Conservation (phyloP, 2,329 filamentous ascomycete species). For the Pseudogymnoascus verrucosus region DNA sequence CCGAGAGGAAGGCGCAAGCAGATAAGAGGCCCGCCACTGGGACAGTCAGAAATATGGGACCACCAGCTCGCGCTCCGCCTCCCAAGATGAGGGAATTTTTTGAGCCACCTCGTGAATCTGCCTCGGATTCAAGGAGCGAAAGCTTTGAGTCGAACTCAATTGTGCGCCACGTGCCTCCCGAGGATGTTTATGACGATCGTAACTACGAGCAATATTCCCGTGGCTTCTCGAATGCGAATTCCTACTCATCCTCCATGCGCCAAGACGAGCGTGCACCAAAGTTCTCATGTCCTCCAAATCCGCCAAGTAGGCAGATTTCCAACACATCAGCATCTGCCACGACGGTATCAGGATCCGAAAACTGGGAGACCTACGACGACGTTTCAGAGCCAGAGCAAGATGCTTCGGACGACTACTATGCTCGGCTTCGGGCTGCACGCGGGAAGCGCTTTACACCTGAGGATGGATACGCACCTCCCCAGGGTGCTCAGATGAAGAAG, state of each 20-base stretch:
- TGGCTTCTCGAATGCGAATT: constrained; percentile 15
- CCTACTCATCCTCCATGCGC: constrained; percentile 34
- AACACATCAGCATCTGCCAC: constrained; percentile 56
- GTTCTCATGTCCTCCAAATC: constrained; percentile 20
- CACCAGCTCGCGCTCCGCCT: constrained; percentile 59
- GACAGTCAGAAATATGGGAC: constrained; percentile 39
- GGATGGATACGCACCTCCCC: constrained; percentile 20
- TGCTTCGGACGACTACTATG: constrained; percentile 78
- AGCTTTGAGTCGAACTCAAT: constrained; percentile 45
- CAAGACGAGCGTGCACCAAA: constrained; percentile 30
- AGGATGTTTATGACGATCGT: constrained; percentile 78
- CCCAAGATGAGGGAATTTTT: constrained; percentile 88
- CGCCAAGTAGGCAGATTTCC: constrained; percentile 56
- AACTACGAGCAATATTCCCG: constrained; percentile 27
- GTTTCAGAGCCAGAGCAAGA: constrained; percentile 69
- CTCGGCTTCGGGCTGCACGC: constrained; percentile 62
- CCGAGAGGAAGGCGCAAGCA: constrained; percentile 50
- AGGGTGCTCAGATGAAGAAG: constrained; percentile 44
- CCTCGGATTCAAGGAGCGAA: constrained; percentile 41
- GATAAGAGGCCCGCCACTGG: constrained; percentile 20
- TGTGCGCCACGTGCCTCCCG: constrained; percentile 57
- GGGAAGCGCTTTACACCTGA: constrained; percentile 56
- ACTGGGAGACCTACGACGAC: constrained; percentile 96
- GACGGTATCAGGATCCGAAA: constrained; percentile 74
- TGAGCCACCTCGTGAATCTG: constrained; percentile 40